Conservation (phyloP, 148 eudicot species). For the Vaccinium corymbosum region DNA sequence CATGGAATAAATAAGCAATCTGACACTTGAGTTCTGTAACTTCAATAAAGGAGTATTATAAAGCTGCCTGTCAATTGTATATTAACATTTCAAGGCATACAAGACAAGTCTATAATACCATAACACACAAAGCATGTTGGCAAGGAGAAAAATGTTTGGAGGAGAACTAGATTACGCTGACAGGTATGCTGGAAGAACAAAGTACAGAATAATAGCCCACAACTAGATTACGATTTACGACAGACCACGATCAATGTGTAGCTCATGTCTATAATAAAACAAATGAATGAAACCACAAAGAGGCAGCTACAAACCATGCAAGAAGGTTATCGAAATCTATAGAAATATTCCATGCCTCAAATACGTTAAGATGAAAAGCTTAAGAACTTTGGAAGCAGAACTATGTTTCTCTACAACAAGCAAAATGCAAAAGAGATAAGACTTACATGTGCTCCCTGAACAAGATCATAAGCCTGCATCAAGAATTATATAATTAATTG, state of each 20-base stretch:
- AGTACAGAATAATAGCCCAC: neutral
- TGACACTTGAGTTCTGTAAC: neutral
- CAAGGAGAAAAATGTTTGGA: neutral
- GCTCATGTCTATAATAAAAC: neutral
- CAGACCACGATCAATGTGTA: neutral
- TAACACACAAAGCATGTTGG: neutral
- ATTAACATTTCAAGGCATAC: neutral
- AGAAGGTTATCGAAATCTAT: neutral
- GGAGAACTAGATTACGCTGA: neutral
- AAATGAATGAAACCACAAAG: neutral
- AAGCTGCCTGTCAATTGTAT: neutral
- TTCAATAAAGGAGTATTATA: neutral
- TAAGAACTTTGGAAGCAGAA: neutral
- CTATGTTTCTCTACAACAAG: neutral
- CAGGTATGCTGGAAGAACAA: neutral
- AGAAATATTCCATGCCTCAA: neutral
- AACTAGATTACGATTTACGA: neutral
- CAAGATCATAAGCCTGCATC: conserved; percentile 87
- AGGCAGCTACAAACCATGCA: neutral
- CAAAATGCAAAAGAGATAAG: conserved; percentile 8
- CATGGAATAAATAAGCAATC: neutral
- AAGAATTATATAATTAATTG: conserved; percentile 6
- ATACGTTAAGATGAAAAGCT: neutral
- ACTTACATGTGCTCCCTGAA: conserved; percentile 88
- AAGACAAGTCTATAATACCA: neutral